Percentiles rank a stretch among this genome's conserved stretches.
These are phyloP conservation scores for Pseudoperonospora humuli DNA, from an alignment of 352 stramenopile species.

Conservation along the genomic window DNA sequence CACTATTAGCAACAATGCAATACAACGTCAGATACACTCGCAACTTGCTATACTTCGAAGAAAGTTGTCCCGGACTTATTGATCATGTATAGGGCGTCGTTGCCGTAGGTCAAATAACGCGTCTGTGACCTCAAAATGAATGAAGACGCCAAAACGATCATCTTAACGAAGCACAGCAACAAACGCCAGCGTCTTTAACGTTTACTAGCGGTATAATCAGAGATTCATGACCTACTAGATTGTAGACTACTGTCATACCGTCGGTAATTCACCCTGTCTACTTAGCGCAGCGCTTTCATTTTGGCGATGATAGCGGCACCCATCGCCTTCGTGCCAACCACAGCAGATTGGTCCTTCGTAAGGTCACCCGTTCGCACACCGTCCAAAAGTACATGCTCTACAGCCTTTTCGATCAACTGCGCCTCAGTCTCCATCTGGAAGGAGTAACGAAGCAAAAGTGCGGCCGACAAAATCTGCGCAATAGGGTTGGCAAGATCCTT, in stretches of 20 bases:
- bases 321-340: constrained; percentile 70
- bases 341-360: constrained; percentile 42
- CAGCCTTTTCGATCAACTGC: constrained; percentile 69
- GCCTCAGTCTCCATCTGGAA: constrained; percentile 79
- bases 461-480: constrained; percentile 95
- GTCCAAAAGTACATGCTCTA: constrained; percentile 77
- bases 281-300: constrained; percentile 48
- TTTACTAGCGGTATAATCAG: too few species aligned
- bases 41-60: constrained; percentile 8
- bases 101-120: neutral
- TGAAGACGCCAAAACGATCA: too few species aligned
- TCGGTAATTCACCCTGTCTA: neutral
- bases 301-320: constrained; percentile 76
- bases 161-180: too few species aligned
- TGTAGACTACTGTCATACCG: neutral
- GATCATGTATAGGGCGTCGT: neutral
- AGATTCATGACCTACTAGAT: neutral
- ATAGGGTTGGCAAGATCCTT: constrained; percentile 96
- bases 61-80: neutral
- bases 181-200: too few species aligned
- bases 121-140: too few species aligned
- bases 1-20: neutral
- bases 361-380: constrained; percentile 83
- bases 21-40: neutral
- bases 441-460: constrained; percentile 95